Evolutionary conservation across 2,329 filamentous ascomycete genomes (phyloP).

Genomic region (Talaromyces sp.): DNA sequence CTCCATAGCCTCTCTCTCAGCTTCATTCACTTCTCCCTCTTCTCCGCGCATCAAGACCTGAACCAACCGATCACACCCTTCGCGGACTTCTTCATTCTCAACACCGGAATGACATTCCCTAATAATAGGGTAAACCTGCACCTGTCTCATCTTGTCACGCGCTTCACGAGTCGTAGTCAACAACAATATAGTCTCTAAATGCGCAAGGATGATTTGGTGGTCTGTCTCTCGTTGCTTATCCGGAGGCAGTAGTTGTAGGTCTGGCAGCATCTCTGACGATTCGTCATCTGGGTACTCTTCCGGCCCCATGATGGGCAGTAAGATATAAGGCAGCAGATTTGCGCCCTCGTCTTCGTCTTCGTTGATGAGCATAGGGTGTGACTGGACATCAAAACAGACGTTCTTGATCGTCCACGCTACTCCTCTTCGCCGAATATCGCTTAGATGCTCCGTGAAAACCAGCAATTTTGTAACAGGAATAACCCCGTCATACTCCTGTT

Average conservation of each 20-base stretch:
- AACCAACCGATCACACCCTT: conserved; percentile 84
- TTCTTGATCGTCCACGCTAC: conserved; percentile 98
- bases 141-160: conserved; percentile 67
- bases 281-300: conserved; percentile 90
- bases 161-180: conserved; percentile 74
- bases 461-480: conserved; percentile 89
- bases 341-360: conserved; percentile 58
- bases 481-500: conserved; percentile 73
- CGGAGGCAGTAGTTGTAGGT: conserved; percentile 82
- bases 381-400: conserved; percentile 73
- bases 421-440: conserved; percentile 79
- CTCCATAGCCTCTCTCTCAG: conserved; percentile 39
- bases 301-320: conserved; percentile 81
- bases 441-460: conserved; percentile 90
- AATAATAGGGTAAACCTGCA: conserved; percentile 86
- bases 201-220: conserved; percentile 71
- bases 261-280: conserved; percentile 78
- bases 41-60: conserved; percentile 85
- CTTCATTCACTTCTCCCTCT: conserved; percentile 51
- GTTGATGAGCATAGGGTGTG: conserved; percentile 68
- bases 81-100: conserved; percentile 73
- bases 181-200: conserved; percentile 82
- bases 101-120: conserved; percentile 79
- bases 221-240: conserved; percentile 86
- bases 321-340: conserved; percentile 80